phyloP scores from a whole-genome alignment of 78 protist species.

The Tieghemostelium lacteum region DNA sequence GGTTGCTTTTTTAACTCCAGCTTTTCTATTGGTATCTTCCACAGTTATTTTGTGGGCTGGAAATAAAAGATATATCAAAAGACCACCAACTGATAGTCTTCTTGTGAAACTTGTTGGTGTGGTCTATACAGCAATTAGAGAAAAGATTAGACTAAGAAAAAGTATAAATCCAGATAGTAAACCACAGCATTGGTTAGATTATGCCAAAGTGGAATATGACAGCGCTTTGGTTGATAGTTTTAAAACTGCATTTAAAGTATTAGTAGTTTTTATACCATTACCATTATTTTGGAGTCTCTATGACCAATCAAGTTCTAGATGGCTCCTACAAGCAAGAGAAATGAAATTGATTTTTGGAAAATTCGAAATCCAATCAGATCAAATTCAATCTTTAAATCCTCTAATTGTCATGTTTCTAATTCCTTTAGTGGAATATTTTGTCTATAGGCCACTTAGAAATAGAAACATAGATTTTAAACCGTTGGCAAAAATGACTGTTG shows the following conservation, averaged over 20 bases:
- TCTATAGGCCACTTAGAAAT: slow-evolving; percentile 69
- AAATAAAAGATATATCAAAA: slow-evolving; percentile 14
- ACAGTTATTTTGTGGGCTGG: slow-evolving; percentile 61
- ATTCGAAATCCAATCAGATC: slow-evolving; percentile 72
- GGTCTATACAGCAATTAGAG: not conserved
- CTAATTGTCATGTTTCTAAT: slow-evolving; percentile 74
- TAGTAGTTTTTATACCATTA: slow-evolving; percentile 33
- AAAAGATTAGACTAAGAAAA: not conserved
- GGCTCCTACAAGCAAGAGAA: slow-evolving; percentile 71
- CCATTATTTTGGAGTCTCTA: slow-evolving; percentile 86
- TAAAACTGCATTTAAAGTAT: slow-evolving; percentile 20
- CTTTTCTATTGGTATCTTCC: slow-evolving; percentile 53
- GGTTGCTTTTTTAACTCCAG: slow-evolving; percentile 89
- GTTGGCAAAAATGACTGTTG: slow-evolving; percentile 76
- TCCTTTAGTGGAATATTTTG: slow-evolving; percentile 58
- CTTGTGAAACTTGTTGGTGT: slow-evolving; percentile 10
- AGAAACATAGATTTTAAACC: slow-evolving; percentile 52
- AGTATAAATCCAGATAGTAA: too few species aligned
- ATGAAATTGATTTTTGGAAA: slow-evolving; percentile 28
- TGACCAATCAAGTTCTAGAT: slow-evolving; percentile 75
- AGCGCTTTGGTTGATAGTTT: slow-evolving; percentile 11
- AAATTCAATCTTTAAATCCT: slow-evolving; percentile 81
- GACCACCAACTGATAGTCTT: slow-evolving; percentile 41
- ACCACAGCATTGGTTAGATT: slow-evolving; percentile 45
- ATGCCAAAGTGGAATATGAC: slow-evolving; percentile 3